Evolutionary conservation across 331 rosid genomes (phyloP), one percentile per base, ranked within the genome.

Genomic region (Quercus lobata): DNA sequence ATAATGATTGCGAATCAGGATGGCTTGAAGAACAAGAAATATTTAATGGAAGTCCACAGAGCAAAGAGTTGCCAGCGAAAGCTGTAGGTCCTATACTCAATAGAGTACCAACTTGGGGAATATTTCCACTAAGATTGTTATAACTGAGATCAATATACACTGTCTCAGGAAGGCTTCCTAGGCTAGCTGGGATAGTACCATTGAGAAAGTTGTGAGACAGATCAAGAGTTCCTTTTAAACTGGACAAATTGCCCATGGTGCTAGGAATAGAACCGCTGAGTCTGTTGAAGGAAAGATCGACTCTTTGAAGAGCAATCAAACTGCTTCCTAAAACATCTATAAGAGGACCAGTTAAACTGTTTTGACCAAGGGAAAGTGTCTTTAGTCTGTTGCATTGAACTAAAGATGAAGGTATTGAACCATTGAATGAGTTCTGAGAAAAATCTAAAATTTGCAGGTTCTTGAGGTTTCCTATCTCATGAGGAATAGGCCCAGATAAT

Each of bases 121-220:
- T 73, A 12, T 12, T 24, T 52, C 76, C 76, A 8, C 76, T 54
- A 19, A 73, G 76, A 73, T 73, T 73, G 61, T 73, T 73, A 30
- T 54, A 49, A 16, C 76, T 25, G 27, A 73, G 76, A 73, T 73
- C 65, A 29, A 54, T 49, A 16, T 30, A 49, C 6, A 73, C 3
- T 25, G 1, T 54, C 61, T 4, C 16, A 18, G 76, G 76, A 15
- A 73, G 49, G 49, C 8, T 54, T 6, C 63, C 65, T 17, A 73
- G 76, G 62, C 62, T 24, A 53, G 37, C 25, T 73, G 76, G 76
- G 76, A 73, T 54, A 25, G 8, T 1, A 27, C 76, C 76, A 54
- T 17, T 49, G 7, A 73, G 9, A 15, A 27, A 29, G 22, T 73
- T 73, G 61, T 49, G 17, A 6, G 76, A 73, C 6, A 73, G 76